phyloP scores from a whole-genome alignment of 495 filamentous ascomycete species.

The Lineolata rhizophorae region DNA sequence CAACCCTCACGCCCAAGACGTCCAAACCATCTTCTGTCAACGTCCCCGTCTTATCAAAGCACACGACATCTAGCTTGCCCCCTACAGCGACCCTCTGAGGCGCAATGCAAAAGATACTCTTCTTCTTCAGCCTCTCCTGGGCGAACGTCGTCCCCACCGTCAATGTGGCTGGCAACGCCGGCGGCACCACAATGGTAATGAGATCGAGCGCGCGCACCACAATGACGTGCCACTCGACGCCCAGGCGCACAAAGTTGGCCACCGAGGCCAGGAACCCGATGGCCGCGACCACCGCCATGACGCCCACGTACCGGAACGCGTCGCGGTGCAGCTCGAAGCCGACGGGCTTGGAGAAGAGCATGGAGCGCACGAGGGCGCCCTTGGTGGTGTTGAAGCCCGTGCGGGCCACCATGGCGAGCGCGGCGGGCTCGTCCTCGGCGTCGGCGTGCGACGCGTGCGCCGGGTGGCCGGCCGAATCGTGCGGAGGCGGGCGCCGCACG shows the following conservation, averaged over 20 bases:
- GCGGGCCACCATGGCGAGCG: constrained; percentile 72
- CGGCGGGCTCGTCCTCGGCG: constrained; percentile 67
- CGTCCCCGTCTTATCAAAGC: constrained; percentile 97
- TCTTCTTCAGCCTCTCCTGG: constrained; percentile 59
- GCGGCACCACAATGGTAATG: constrained; percentile 95
- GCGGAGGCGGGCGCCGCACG: constrained; percentile 55
- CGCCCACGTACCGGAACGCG: constrained; percentile 92
- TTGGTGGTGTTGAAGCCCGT: constrained; percentile 97
- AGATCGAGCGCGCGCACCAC: constrained; percentile 81
- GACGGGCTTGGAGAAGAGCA: constrained; percentile 96
- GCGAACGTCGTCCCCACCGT: constrained; percentile 96
- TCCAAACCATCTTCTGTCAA: constrained; percentile 94
- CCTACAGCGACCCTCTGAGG: constrained; percentile 92
- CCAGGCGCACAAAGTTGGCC: constrained; percentile 73
- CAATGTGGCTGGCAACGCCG: constrained; percentile 87
- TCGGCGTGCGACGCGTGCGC: constrained; percentile 19
- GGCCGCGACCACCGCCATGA: constrained; percentile 79
- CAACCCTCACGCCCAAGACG: constrained; percentile 69
- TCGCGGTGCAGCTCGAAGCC: constrained; percentile 97
- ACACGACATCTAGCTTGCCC: constrained; percentile 86
- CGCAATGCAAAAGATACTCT: constrained; percentile 91
- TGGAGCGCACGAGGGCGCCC: constrained; percentile 84
- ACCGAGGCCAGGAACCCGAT: constrained; percentile 81
- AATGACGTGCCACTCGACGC: constrained; percentile 71
- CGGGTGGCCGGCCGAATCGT: constrained; percentile 37